Base-by-base conservation (phyloP, 2,329 filamentous ascomycete species). In the Penicillium sp. region DNA sequence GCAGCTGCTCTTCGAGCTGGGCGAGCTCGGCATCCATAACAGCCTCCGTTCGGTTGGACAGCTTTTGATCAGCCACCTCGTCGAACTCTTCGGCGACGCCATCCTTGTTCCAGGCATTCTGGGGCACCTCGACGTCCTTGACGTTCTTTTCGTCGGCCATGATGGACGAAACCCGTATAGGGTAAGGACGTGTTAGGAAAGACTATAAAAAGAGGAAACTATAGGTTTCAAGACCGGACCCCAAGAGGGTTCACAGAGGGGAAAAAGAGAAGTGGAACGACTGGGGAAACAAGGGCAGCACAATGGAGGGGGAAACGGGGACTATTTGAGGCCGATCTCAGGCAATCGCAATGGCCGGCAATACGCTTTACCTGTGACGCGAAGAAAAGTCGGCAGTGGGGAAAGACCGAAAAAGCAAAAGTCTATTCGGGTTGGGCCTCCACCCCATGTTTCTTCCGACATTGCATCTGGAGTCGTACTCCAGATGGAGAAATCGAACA, bases 1-100 rank as follows among this genome's bases (percentile, higher is more conserved):
- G 55, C n/a, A 66, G 39, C 28, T 67, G 61, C 16, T 53, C 51
- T 56, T 71, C 69, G 3, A 70, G 61, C 24, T 62, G 60, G 31
- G 56, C 44, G 13, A 70, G 47, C 45, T 70, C 67, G 2, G 58
- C 58, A 28, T 70, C 62, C 66, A 70, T 70, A 13, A 58, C 66
- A 8, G 66, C 65, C 46, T 70, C 67, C 22, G 51, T 61, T 20
- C 59, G 58, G 13, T 55, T 52, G 7, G 55, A 49, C 16, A 57
- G 46, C 49, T 65, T 67, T 40, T 54, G 48, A 30, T 66, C 61
- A 24, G 58, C 55, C 20, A 66, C 39, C 43, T 69, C 62, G 14
- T 69, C 63, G 30, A 64, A 56, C 41, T 69, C 62, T 14, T 63
- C 49, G 30, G 54, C 57, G 14, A 62, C 51, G 11, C 52, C 61